Conservation (phyloP, 257 asterid genomes). For the Echites panduratus region DNA sequence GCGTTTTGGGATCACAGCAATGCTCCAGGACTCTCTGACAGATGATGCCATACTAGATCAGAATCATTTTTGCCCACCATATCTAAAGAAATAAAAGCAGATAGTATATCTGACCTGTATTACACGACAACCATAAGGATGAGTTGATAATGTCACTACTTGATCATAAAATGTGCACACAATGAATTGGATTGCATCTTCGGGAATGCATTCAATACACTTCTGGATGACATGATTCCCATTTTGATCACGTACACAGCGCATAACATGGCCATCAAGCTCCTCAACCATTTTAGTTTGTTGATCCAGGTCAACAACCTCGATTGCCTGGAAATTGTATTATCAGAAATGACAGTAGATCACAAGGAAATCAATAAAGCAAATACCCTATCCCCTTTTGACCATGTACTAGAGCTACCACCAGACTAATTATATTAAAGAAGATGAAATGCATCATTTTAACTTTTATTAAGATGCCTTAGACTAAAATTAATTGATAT, state of each 20-base stretch:
- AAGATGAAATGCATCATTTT: not conserved
- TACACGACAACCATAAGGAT: slow-evolving; percentile 88
- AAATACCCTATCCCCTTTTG: not conserved
- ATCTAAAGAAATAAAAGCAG: not conserved
- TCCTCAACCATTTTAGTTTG: slow-evolving; percentile 64
- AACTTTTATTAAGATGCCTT: not conserved
- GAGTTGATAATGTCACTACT: slow-evolving; percentile 64
- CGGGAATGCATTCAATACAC: slow-evolving; percentile 82
- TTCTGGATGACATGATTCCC: slow-evolving; percentile 88
- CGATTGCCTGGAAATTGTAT: slow-evolving; percentile 50
- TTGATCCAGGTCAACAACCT: slow-evolving; percentile 68
- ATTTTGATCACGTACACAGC: slow-evolving; percentile 81
- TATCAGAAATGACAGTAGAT: not conserved
- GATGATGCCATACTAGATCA: slow-evolving; percentile 18
- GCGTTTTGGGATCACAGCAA: slow-evolving; percentile 54
- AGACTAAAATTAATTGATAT: not conserved
- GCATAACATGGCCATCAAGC: slow-evolving; percentile 77
- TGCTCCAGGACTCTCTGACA: slow-evolving; percentile 76
- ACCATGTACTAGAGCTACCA: not conserved
- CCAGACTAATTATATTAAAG: not conserved
- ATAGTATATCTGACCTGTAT: slow-evolving; percentile 49
- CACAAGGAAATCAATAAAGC: not conserved
- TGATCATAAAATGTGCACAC: slow-evolving; percentile 55
- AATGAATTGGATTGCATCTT: slow-evolving; percentile 55
- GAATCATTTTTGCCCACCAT: slow-evolving; percentile 10